A percentile compares a stretch with the other conserved stretches of the same genome.
phyloP scores from a whole-genome alignment of 2,329 filamentous ascomycete genomes.

The Sarocladiaceae sp. region DNA sequence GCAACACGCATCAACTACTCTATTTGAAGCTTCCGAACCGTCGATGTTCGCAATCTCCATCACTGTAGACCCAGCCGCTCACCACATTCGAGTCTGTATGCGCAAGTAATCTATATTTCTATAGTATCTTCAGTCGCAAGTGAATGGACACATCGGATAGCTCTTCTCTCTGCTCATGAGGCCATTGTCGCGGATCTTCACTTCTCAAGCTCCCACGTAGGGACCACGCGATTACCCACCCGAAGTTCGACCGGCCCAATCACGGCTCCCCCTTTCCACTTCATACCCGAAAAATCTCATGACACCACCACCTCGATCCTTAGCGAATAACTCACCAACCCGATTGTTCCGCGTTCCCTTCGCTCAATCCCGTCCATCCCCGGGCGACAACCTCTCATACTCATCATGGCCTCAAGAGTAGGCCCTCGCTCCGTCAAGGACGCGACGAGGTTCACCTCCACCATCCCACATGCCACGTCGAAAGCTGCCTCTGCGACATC shows the following conservation, averaged over 20 bases:
- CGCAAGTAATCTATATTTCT: no score
- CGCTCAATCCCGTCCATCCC: not conserved
- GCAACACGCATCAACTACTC: no score
- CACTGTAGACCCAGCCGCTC: no score
- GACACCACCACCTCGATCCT: conserved; percentile 16
- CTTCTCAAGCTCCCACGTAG: no score
- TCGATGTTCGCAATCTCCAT: no score
- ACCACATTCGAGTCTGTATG: no score
- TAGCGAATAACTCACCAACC: conserved; percentile 11
- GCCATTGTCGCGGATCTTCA: no score
- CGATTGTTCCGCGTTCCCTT: not conserved
- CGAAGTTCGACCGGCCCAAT: conserved; percentile 32
- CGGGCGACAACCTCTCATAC: not conserved
- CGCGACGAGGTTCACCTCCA: conserved; percentile 63
- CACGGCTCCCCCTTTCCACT: conserved; percentile 22
- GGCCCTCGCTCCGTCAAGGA: conserved; percentile 66
- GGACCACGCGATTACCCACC: no score
- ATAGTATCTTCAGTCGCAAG: no score
- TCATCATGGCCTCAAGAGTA: conserved; percentile 33
- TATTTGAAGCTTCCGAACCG: no score
- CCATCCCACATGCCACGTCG: conserved; percentile 56
- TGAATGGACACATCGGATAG: no score
- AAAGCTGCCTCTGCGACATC: conserved; percentile 39
- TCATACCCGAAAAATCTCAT: conserved; percentile 30
- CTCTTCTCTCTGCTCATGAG: no score